These are phyloP conservation scores for Ruellia speciosa DNA, from an alignment of 305 asterid species.

Conservation along the genomic window DNA sequence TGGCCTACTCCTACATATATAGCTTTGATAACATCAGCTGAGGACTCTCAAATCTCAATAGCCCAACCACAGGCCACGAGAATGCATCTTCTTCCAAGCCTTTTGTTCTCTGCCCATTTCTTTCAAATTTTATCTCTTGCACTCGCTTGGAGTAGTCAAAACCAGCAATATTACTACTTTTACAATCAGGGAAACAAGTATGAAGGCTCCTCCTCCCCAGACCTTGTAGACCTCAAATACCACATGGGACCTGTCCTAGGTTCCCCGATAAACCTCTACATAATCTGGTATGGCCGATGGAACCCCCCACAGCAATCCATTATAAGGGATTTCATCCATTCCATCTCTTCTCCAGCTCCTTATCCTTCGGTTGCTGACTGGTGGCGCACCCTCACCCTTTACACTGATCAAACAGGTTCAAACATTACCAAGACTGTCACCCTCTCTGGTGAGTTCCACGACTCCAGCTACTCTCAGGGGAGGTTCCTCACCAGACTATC, in stretches of 20 bases:
- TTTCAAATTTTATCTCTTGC: no score
- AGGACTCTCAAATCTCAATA: no score
- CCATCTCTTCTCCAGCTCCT: conserved; percentile 44
- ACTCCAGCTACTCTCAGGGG: conserved; percentile 48
- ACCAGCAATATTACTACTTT: conserved; percentile 19
- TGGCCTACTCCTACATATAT: no score
- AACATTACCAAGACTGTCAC: conserved; percentile 33
- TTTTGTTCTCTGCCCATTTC: no score
- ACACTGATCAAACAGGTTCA: conserved; percentile 61
- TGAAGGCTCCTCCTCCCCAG: conserved; percentile 42
- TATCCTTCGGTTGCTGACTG: conserved; percentile 58
- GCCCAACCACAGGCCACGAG: no score
- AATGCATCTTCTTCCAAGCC: no score
- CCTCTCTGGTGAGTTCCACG: conserved; percentile 45
- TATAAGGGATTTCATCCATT: conserved; percentile 50
- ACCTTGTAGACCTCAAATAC: conserved; percentile 54
- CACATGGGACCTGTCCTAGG: conserved; percentile 80
- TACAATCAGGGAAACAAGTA: conserved; percentile 34
- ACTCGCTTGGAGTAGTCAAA: no score
- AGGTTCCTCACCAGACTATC: conserved; percentile 36
- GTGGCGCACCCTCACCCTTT: conserved; percentile 59
- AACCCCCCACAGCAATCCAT: conserved; percentile 46
- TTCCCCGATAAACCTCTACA: conserved; percentile 48
- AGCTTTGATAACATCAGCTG: no score
- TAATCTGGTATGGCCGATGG: conserved; percentile 78